Percentiles rank a stretch among this genome's conserved stretches.
phyloP scores from a whole-genome alignment of 2,329 filamentous ascomycete genomes.

The Cladosporium sp. region DNA sequence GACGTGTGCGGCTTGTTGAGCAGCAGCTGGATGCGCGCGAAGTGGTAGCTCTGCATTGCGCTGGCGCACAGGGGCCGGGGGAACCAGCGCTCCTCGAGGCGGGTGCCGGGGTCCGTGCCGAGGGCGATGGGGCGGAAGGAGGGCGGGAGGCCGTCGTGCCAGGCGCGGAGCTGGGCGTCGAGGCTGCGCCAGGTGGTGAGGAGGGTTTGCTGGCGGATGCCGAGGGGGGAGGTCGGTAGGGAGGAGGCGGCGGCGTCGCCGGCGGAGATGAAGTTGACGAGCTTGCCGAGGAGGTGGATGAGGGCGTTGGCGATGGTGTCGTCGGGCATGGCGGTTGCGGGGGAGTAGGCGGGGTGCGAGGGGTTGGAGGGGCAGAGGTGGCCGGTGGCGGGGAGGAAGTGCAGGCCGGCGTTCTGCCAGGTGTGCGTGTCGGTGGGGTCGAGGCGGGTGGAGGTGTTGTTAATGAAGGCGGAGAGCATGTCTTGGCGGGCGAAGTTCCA shows the following conservation, averaged over 20 bases:
- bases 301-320: constrained; percentile 59
- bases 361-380: constrained; percentile 44
- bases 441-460: constrained; percentile 54
- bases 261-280: constrained; percentile 58
- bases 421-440: constrained; percentile 57
- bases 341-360: constrained; percentile 34
- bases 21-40: constrained; percentile 55
- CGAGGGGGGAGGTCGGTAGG: constrained; percentile 23
- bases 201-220: constrained; percentile 44
- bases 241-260: constrained; percentile 45
- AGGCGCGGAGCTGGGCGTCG: constrained; percentile 51
- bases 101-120: constrained; percentile 26
- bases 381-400: constrained; percentile 47
- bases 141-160: constrained; percentile 53
- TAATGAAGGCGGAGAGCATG: constrained; percentile 59
- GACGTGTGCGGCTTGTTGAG: constrained; percentile 55
- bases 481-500: constrained; percentile 64
- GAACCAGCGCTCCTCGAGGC: constrained; percentile 54
- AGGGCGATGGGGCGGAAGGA: constrained; percentile 53
- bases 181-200: constrained; percentile 50
- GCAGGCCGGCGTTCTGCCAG: constrained; percentile 59
- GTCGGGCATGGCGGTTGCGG: constrained; percentile 50
- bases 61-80: constrained; percentile 57
- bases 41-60: constrained; percentile 61
- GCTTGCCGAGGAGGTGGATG: constrained; percentile 60